Conservation (phyloP, 495 filamentous ascomycete species). For the Aspergillus sclerotiicarbonarius region DNA sequence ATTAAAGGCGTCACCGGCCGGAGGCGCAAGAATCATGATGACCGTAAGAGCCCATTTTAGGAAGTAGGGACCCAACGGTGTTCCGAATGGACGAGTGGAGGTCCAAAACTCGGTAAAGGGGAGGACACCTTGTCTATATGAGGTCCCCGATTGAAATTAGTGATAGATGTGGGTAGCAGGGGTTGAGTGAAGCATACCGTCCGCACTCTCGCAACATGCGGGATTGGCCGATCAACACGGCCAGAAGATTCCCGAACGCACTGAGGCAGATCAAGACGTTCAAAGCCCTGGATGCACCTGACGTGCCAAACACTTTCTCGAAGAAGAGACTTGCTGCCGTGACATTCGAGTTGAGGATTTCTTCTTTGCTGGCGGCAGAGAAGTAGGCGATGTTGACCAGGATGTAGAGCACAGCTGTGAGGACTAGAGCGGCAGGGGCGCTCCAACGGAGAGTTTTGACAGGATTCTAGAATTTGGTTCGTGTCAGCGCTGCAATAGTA, state of each 20-base stretch:
- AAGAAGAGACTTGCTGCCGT: slow-evolving; percentile 61
- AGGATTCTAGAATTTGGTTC: slow-evolving; percentile 42
- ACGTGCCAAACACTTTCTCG: slow-evolving; percentile 54
- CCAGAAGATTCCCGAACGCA: slow-evolving; percentile 63
- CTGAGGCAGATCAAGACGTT: slow-evolving; percentile 62
- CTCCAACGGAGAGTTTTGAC: slow-evolving; percentile 55
- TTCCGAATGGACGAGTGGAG: slow-evolving; percentile 61
- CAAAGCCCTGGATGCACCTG: slow-evolving; percentile 48
- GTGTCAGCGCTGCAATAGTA: background rate
- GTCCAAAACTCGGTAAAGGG: slow-evolving; percentile 64
- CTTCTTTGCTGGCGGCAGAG: slow-evolving; percentile 52
- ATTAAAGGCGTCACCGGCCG: slow-evolving; percentile 67
- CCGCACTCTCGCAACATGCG: slow-evolving; percentile 62
- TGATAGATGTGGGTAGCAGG: background rate
- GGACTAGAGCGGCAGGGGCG: slow-evolving; percentile 46
- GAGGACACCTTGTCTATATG: slow-evolving; percentile 59
- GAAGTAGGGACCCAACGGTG: slow-evolving; percentile 57
- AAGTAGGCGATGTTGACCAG: slow-evolving; percentile 64
- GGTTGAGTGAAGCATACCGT: slow-evolving; percentile 20
- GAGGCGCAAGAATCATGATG: slow-evolving; percentile 64
- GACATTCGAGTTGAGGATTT: slow-evolving; percentile 50
- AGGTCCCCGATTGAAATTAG: background rate
- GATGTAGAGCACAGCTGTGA: slow-evolving; percentile 56
- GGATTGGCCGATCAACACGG: slow-evolving; percentile 57
- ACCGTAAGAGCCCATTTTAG: slow-evolving; percentile 58